Evolutionary conservation across 73 alveolate species (phyloP).

Genomic region (Blepharisma japonicum): DNA sequence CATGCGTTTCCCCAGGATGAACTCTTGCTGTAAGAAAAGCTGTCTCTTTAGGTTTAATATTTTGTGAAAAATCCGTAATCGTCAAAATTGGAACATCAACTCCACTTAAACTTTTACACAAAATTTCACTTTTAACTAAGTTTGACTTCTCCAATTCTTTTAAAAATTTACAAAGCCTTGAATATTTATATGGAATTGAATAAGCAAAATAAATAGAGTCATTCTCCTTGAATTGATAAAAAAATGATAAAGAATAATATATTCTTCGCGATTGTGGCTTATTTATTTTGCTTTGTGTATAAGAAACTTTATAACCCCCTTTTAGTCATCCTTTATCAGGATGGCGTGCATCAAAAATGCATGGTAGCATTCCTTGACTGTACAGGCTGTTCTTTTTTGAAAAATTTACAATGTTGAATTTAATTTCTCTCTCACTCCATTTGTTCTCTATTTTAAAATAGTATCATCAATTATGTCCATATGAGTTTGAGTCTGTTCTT

Average conservation of each 20-base stretch:
- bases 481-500: constrained; percentile 79
- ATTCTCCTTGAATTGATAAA: constrained; percentile 58
- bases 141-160: constrained; percentile 21
- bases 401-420: constrained; percentile 73
- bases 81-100: constrained; percentile 58
- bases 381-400: constrained; percentile 63
- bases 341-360: constrained; percentile 46
- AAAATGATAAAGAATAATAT: constrained; percentile 43
- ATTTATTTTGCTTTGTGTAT: constrained; percentile 39
- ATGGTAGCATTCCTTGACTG: constrained; percentile 48
- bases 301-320: constrained; percentile 49
- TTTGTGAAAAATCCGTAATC: constrained; percentile 38
- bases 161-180: constrained; percentile 56
- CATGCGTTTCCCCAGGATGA: constrained; percentile 92
- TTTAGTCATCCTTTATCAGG: constrained; percentile 54
- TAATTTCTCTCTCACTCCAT: constrained; percentile 50
- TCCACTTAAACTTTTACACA: constrained; percentile 62
- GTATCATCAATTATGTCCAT: constrained; percentile 86
- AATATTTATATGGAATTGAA: constrained; percentile 71
- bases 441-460: constrained; percentile 62
- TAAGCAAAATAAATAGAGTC: constrained; percentile 69
- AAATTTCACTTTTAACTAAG: constrained; percentile 35
- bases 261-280: constrained; percentile 24
- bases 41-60: constrained; percentile 34
- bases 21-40: constrained; percentile 76